Conservation (phyloP, 2,329 filamentous ascomycete species). For the Xylariaceae sp. region DNA sequence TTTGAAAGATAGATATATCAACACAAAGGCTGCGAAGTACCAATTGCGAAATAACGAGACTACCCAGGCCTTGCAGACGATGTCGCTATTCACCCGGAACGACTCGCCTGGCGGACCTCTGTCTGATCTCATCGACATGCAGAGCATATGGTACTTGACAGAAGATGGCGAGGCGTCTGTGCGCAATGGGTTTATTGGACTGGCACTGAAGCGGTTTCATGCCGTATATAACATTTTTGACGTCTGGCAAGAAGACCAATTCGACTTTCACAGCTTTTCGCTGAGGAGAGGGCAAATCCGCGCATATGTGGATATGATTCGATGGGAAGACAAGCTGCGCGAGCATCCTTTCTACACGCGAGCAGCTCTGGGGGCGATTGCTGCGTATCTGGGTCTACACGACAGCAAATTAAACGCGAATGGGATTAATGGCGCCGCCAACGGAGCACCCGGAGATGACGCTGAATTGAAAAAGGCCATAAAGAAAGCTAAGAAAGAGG, state of each 20-base stretch:
- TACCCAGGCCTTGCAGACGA: constrained; percentile 77
- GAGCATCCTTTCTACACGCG: constrained; percentile 91
- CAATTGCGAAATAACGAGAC: constrained; percentile 90
- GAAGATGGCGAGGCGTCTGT: constrained; percentile 90
- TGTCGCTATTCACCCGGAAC: constrained; percentile 90
- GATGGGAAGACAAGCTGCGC: constrained; percentile 88
- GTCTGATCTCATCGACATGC: constrained; percentile 93
- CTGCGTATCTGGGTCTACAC: constrained; percentile 72
- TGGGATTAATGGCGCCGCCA: constrained; percentile 53
- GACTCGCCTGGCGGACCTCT: constrained; percentile 85
- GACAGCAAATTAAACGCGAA: constrained; percentile 68
- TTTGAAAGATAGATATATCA: constrained; percentile 91
- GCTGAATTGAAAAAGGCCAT: constrained; percentile 78
- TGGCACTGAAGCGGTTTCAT: constrained; percentile 90
- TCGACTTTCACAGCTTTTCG: constrained; percentile 97
- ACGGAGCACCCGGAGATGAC: constrained; percentile 50
- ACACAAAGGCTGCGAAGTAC: constrained; percentile 97
- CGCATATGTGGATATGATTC: constrained; percentile 92
- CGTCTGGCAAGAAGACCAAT: constrained; percentile 96
- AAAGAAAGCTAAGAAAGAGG: constrained; percentile 86
- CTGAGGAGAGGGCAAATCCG: constrained; percentile 94
- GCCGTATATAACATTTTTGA: constrained; percentile 90
- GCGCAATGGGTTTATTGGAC: constrained; percentile 73
- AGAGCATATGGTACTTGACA: constrained; percentile 94
- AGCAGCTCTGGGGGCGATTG: constrained; percentile 75